Base-by-base conservation (phyloP, 2,329 filamentous ascomycete genomes). In the Neofusicoccum kwambonambiense region DNA sequence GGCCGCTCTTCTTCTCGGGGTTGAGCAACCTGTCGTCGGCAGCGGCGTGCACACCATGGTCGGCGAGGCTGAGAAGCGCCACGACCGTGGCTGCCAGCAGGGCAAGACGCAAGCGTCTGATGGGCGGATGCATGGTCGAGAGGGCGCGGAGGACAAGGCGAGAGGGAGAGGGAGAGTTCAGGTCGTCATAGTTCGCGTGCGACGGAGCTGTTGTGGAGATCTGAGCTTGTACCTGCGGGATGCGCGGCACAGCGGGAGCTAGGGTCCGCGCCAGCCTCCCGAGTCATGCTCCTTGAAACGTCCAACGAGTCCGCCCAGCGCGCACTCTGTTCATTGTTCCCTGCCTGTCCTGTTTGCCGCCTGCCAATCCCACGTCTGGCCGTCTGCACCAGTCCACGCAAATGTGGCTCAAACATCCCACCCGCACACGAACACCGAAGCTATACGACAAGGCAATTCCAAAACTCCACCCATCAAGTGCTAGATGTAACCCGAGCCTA, bases 181-280 rank as follows among this genome's bases (percentile, higher is more conserved):
- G 31, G 56, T 27, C 42, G 42, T 60, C 56, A 60, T 60, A 31
- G 56, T 44, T 35, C 42, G 56, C 15, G n/a, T 15, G 22, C 17
- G 22, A 31, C 17, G 56, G 42, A 45, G 56, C 31, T 60, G 56
- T 35, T 31, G 54, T 58, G 54, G 54, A 58, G 56, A 45, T 60
- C 41, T 31, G 41, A 60, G 56, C 56, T 60, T 17, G 42, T 34
- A 22, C 42, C 41, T 37, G 41, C 56, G 56, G 56, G 56, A 60
- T 47, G 41, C 42, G 42, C 27, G 27, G 27, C 27, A 31, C 27
- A 31, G 27, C 27, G 42, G 39, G 39, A 17, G 52, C 52, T 6
- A 35, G 56, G 56, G 41, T 37, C n/a, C 56, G 42, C 41, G 54
- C 22, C 35, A n/a, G 19, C 19, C 11, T 9, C 41, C 27, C 39